Conservation (phyloP, 192 early-diverging fungal genomes). For the Backusella westeae region DNA sequence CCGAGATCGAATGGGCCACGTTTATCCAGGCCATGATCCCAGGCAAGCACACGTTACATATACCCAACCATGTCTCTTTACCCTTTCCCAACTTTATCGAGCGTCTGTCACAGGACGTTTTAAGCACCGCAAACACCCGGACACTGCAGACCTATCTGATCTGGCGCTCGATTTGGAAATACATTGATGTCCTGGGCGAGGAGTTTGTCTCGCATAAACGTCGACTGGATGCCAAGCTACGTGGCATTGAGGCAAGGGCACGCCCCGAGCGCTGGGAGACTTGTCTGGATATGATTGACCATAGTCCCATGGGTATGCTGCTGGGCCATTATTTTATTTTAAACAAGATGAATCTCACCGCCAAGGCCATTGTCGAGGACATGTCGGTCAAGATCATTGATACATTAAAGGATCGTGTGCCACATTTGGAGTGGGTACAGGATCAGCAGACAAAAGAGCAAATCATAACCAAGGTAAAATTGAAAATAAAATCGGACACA, state of each 20-base stretch:
- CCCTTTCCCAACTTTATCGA: constrained; percentile 3
- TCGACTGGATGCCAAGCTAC: constrained; percentile 32
- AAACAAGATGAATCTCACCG: background rate
- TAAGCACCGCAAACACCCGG: constrained; percentile 33
- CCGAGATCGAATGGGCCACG: background rate
- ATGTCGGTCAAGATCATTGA: background rate
- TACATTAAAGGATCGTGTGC: background rate
- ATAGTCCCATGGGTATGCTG: constrained; percentile 30
- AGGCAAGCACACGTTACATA: background rate
- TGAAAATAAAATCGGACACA: background rate
- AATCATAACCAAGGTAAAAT: background rate
- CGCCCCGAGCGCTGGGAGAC: constrained; percentile 47
- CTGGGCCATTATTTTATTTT: constrained; percentile 44
- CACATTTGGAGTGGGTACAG: background rate
- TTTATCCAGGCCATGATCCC: constrained; percentile 10
- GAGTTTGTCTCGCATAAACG: constrained; percentile 35
- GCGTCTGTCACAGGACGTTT: constrained; percentile 14
- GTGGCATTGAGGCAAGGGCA: constrained; percentile 44
- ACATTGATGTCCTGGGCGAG: constrained; percentile 36
- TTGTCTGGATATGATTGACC: constrained; percentile 25
- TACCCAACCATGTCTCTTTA: background rate
- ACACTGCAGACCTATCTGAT: constrained; percentile 50
- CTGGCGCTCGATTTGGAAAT: constrained; percentile 45
- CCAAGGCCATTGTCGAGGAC: constrained; percentile 1
- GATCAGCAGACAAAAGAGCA: background rate